Percentiles rank a stretch among this genome's conserved stretches.
These are phyloP conservation scores for Pythium myriotylum DNA, from an alignment of 352 stramenopile species.

Conservation along the genomic window DNA sequence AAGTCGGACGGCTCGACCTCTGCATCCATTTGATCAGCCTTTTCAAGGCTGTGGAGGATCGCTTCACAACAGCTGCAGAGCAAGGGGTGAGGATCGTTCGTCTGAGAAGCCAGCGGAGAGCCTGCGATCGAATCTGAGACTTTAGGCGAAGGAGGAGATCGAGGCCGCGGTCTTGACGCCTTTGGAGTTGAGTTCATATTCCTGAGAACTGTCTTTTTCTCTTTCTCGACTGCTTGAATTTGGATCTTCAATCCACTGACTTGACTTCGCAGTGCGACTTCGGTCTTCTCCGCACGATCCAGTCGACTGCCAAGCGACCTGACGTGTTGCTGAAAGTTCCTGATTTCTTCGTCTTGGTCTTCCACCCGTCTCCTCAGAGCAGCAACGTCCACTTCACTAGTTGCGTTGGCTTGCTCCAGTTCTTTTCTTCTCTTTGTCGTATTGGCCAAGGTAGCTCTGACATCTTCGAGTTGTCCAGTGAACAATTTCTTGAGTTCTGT, in stretches of 20 bases:
- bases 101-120: no score
- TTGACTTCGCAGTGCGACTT: constrained; percentile 35
- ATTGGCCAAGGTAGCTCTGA: constrained; percentile 30
- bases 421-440: constrained; percentile 31
- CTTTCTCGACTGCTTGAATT: constrained; percentile 21
- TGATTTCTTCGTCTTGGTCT: constrained; percentile 15
- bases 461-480: constrained; percentile 34
- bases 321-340: constrained; percentile 14
- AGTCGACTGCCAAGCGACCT: constrained; percentile 31
- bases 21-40: constrained; percentile 30
- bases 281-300: constrained; percentile 33
- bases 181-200: no score
- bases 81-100: background rate
- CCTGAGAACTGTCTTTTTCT: constrained; percentile 24
- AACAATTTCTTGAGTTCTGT: constrained; percentile 27
- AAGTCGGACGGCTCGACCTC: no score
- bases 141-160: background rate
- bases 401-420: constrained; percentile 18
- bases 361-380: constrained; percentile 27
- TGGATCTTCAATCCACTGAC: constrained; percentile 29
- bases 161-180: background rate
- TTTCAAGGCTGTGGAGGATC: constrained; percentile 16
- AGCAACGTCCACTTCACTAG: constrained; percentile 24
- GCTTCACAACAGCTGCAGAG: constrained; percentile 17
- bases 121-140: no score